Evolutionary conservation across 2,329 filamentous ascomycete species (phyloP).

Genomic region (Coniochaeta sp.): DNA sequence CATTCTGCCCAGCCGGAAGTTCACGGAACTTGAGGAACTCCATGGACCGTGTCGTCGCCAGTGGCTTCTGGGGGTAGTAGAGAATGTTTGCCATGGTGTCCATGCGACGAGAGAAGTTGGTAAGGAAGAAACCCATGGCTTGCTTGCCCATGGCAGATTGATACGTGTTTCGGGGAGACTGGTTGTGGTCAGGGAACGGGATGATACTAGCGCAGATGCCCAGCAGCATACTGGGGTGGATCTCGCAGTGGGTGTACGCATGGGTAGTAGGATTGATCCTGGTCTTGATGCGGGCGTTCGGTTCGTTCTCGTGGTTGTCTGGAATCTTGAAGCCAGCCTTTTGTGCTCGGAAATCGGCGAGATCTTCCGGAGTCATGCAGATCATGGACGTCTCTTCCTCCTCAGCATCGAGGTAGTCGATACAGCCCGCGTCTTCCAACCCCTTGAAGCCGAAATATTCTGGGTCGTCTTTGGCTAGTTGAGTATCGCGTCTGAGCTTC

Average conservation of each 20-base stretch:
- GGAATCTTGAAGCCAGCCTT: slow-evolving; percentile 57
- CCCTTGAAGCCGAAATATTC: slow-evolving; percentile 81
- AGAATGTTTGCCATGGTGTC: slow-evolving; percentile 99
- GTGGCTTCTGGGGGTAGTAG: slow-evolving; percentile 96
- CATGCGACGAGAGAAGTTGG: slow-evolving; percentile 95
- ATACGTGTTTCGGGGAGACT: slow-evolving; percentile 97
- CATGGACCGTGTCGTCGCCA: slow-evolving; percentile 95
- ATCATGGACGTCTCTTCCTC: slow-evolving; percentile 99
- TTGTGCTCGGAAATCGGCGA: slow-evolving; percentile 67
- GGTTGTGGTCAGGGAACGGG: slow-evolving; percentile 98
- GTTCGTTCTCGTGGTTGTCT: slow-evolving; percentile 55
- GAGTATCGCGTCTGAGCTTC: slow-evolving; percentile 66
- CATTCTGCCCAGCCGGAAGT: slow-evolving; percentile 92
- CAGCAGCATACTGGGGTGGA: slow-evolving; percentile 97
- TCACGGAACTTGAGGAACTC: slow-evolving; percentile 98
- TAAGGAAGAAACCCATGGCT: slow-evolving; percentile 98
- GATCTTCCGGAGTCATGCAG: slow-evolving; percentile 94
- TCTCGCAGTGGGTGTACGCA: slow-evolving; percentile 97
- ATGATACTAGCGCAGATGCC: slow-evolving; percentile 99
- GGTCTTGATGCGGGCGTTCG: slow-evolving; percentile 81
- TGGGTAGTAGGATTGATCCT: slow-evolving; percentile 80
- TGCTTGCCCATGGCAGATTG: slow-evolving; percentile 99
- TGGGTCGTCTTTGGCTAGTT: slow-evolving; percentile 50
- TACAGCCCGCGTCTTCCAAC: slow-evolving; percentile 72
- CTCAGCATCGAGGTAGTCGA: slow-evolving; percentile 95